Evolutionary conservation across 441 rosid genomes (phyloP).

Genomic region (Syzygium syzygioides): DNA sequence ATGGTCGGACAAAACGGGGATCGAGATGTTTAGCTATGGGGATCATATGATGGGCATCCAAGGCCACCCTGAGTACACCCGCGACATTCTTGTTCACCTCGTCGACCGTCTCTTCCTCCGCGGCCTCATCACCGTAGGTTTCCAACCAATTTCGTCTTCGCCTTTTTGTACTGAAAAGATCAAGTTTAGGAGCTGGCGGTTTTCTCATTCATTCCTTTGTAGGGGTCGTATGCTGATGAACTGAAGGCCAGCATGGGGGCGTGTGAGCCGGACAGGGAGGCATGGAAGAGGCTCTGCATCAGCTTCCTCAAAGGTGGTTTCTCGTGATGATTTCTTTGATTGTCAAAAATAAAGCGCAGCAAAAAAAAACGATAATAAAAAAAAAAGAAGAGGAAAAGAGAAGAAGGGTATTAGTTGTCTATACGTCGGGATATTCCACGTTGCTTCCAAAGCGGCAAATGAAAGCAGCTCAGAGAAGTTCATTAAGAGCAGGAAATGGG

Average conservation of each 20-base stretch:
- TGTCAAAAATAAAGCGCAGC: neutral
- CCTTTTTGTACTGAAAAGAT: neutral
- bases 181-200: neutral
- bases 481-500: neutral
- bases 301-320: constrained; percentile 44
- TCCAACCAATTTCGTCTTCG: neutral
- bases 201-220: neutral
- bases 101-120: constrained; percentile 38
- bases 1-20: constrained; percentile 41
- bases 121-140: constrained; percentile 25
- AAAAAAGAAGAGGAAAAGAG: no score
- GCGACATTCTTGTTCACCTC: constrained; percentile 48
- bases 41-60: constrained; percentile 71
- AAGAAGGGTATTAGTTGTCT: neutral
- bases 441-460: neutral
- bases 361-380: neutral
- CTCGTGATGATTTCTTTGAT: neutral
- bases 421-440: neutral
- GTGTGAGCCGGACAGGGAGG: constrained; percentile 39
- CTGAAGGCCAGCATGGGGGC: constrained; percentile 31
- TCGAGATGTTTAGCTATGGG: constrained; percentile 55
- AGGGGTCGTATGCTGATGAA: constrained; percentile 42
- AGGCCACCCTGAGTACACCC: constrained; percentile 70
- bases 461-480: neutral
- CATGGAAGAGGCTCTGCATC: constrained; percentile 47